These are phyloP conservation scores for Macrolepiota dolichaula DNA, from an alignment of 768 basidiomycete species.

Conservation along the genomic window DNA sequence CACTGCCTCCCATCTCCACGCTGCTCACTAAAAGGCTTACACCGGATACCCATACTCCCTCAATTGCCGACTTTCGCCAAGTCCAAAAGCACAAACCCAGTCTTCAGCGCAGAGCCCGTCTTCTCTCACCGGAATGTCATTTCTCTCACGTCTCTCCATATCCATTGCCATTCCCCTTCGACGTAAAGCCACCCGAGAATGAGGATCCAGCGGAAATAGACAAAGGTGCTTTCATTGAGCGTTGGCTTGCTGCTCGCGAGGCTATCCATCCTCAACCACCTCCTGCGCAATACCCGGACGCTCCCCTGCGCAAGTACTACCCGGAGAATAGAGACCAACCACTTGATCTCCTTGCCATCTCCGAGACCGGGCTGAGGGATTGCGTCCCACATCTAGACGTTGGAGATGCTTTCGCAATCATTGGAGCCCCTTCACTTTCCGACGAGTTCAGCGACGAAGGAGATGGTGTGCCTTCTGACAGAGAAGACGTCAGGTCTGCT, in stretches of 20 bases:
- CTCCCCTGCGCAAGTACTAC: constrained; percentile 46
- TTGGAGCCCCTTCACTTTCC: constrained; percentile 59
- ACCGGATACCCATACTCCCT: constrained; percentile 56
- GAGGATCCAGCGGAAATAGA: constrained; percentile 44
- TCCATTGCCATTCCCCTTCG: constrained; percentile 80
- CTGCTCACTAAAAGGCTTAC: constrained; percentile 46
- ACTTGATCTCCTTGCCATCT: constrained; percentile 67
- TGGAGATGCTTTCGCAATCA: constrained; percentile 71
- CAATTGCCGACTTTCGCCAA: constrained; percentile 47
- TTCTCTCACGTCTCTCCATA: constrained; percentile 83
- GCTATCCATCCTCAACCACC: constrained; percentile 32
- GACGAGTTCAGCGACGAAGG: constrained; percentile 34
- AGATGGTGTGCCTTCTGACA: constrained; percentile 25
- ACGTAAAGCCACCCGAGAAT: constrained; percentile 53
- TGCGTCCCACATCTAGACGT: constrained; percentile 84
- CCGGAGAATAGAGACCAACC: constrained; percentile 47
- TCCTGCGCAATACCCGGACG: constrained; percentile 19
- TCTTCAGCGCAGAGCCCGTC: constrained; percentile 65
- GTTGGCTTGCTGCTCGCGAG: constrained; percentile 72
- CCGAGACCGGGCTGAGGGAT: constrained; percentile 65
- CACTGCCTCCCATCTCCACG: constrained; percentile 36
- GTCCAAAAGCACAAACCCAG: constrained; percentile 54
- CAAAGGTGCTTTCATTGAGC: constrained; percentile 65
- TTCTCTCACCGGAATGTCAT: constrained; percentile 56
- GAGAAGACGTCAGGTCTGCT: constrained; percentile 35